Conservation (phyloP, 192 early-diverging fungal genomes). For the Allomyces macrogynus region DNA sequence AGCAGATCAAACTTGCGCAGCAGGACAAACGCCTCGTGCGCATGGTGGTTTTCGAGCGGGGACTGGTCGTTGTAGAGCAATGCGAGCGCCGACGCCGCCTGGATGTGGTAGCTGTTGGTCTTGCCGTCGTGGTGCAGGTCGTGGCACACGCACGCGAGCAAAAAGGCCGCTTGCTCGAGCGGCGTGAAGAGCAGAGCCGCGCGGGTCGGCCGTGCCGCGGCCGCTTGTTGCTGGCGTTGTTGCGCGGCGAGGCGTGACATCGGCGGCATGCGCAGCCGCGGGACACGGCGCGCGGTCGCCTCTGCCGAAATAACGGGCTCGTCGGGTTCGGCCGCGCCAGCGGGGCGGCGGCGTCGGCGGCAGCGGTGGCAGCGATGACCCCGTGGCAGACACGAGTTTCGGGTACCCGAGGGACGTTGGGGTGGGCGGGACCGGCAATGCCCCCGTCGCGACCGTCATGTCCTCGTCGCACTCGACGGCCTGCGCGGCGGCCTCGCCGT, state of each 20-base stretch:
- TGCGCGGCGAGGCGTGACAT: too few relatives aligned
- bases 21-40: neutral
- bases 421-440: neutral
- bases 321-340: neutral
- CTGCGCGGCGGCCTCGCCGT: neutral
- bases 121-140: neutral
- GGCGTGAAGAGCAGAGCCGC: neutral
- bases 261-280: neutral
- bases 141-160: neutral
- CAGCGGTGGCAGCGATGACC: neutral
- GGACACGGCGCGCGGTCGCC: neutral
- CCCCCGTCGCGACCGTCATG: too few relatives aligned
- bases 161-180: neutral
- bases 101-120: neutral
- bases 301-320: too few relatives aligned
- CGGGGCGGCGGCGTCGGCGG: neutral
- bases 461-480: neutral
- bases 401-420: neutral
- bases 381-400: neutral
- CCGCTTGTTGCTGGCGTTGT: too few relatives aligned
- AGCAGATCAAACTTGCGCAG: constrained; percentile 10
- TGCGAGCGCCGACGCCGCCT: constrained; percentile 7
- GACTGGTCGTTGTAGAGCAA: constrained; percentile 28
- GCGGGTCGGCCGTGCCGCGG: too few relatives aligned
- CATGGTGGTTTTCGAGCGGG: constrained; percentile 27